Evolutionary conservation across 176 grass and related monocot species (phyloP), one percentile per base, ranked within the genome.

Genomic region (Pontederia paniculata): DNA sequence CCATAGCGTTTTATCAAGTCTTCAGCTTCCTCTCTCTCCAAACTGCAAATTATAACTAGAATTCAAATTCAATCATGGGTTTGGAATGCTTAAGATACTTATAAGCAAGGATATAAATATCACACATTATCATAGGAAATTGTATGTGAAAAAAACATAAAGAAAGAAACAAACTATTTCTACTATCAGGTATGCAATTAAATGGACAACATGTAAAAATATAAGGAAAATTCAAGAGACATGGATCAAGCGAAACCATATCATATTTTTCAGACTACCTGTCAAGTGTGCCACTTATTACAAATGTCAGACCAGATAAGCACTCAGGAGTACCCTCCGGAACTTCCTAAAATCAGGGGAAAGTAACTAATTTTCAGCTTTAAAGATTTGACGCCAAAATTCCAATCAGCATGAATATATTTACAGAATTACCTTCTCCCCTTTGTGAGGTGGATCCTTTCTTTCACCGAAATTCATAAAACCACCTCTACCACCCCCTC

Each of bases 381-480:
- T 72, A 58, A 10, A 21, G 3, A 31, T 54, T 67, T 67, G 22
- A 6, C n/a, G 44, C 21, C 16, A 18, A 57, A 19, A 59, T 16
- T 9, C 31, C 28, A 37, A 37, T 37, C 28, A 31, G 25, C 2
- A 57, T 50, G 41, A 71, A 42, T 62, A 58, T 45, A 76, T 62
- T 20, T 58, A 55, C 52, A 57, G 62, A 46, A 2, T 23, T 77
- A 93, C 94, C 83, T 98, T 98, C 74, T 98, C 94, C 64, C 94
- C 87, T 82, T 93, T 93, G 71, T 91, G 94, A 52, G 94, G 94
- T 21, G 94, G 94, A 54, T 98, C 94, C 73, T 91, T 88, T 62
- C 94, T 88, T 55, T 98, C 94, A 70, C 87, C 94, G 75, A 91
- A 98, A 85, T 88, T 91, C 87, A 93, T 93, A 64, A 80, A 98